Conservation (phyloP, 2,329 filamentous ascomycete genomes). For the Aspergillus sp. region DNA sequence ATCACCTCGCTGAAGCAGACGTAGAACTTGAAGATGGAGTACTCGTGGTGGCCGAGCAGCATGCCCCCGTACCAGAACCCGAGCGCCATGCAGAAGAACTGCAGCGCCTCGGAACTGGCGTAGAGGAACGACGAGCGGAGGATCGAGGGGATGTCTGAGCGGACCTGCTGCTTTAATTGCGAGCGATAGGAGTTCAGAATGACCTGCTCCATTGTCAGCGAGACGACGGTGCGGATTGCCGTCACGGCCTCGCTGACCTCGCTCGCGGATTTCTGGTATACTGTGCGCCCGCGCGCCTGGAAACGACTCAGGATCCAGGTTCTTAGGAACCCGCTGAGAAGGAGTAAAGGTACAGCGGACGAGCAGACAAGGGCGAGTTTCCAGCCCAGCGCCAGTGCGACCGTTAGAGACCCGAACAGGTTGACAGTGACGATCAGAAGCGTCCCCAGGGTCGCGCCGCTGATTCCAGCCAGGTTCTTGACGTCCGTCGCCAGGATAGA, state of each 20-base stretch:
- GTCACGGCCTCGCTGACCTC: conserved; percentile 53
- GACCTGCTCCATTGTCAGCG: conserved; percentile 48
- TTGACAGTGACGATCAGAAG: conserved; percentile 74
- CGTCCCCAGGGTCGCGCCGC: conserved; percentile 77
- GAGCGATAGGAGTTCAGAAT: conserved; percentile 40
- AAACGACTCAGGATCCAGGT: conserved; percentile 52
- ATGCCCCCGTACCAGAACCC: conserved; percentile 67
- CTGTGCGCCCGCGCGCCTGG: conserved; percentile 44
- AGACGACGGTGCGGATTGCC: conserved; percentile 52
- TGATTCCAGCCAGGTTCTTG: conserved; percentile 48
- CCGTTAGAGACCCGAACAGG: conserved; percentile 64
- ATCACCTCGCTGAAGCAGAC: conserved; percentile 47
- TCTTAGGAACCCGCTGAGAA: conserved; percentile 33
- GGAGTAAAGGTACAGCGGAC: conserved; percentile 44
- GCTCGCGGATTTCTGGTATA: conserved; percentile 49
- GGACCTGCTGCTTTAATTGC: conserved; percentile 24
- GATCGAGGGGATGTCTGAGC: conserved; percentile 19
- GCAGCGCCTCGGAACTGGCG: conserved; percentile 31
- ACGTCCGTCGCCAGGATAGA: conserved; percentile 79
- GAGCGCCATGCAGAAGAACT: conserved; percentile 36
- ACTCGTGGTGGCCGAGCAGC: conserved; percentile 55
- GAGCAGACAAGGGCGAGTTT: conserved; percentile 70
- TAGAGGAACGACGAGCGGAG: conserved; percentile 30
- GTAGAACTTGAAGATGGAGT: conserved; percentile 39
- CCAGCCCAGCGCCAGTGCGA: conserved; percentile 72